These are phyloP conservation scores for Rosa persica DNA, from an alignment of 306 rosid genomes.

Conservation along the genomic window DNA sequence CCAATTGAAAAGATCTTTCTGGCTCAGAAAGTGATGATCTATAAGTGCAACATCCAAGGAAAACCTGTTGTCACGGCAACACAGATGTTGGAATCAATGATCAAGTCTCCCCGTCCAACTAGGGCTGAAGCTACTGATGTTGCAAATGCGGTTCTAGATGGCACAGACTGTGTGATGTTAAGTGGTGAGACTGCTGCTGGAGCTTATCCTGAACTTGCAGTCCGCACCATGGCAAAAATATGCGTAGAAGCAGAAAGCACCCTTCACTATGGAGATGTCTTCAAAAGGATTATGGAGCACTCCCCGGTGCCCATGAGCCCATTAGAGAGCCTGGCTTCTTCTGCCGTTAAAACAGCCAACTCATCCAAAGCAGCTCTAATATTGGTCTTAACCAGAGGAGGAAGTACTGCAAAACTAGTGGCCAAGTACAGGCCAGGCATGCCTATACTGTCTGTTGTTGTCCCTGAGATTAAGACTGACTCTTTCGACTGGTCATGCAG, in stretches of 20 bases:
- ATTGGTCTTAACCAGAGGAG: conserved; percentile 79
- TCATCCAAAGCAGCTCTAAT: conserved; percentile 74
- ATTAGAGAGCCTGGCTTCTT: conserved; percentile 83
- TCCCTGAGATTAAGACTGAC: conserved; percentile 90
- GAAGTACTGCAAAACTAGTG: conserved; percentile 89
- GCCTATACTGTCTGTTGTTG: conserved; percentile 94
- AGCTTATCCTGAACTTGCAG: conserved; percentile 88
- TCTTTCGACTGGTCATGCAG: conserved; percentile 95
- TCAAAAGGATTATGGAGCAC: conserved; percentile 81
- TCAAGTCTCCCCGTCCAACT: conserved; percentile 74
- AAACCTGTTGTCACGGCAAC: conserved; percentile 99
- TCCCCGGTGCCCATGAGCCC: conserved; percentile 91
- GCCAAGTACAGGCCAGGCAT: conserved; percentile 97
- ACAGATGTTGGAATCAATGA: conserved; percentile 90
- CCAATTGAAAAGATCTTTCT: conserved; percentile 97
- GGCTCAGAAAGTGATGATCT: conserved; percentile 98
- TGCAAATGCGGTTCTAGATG: conserved; percentile 91
- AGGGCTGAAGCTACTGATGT: conserved; percentile 83
- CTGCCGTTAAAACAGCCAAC: conserved; percentile 85
- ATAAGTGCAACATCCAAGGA: conserved; percentile 98
- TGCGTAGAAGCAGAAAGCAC: conserved; percentile 85
- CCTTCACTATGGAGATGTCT: conserved; percentile 70
- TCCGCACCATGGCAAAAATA: conserved; percentile 77
- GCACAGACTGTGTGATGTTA: conserved; percentile 90
- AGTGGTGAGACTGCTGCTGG: conserved; percentile 97